A percentile compares a stretch with the other conserved stretches of the same genome.
Conservation (phyloP, 2,329 filamentous ascomycete genomes). For the Talaromyces sp. region DNA sequence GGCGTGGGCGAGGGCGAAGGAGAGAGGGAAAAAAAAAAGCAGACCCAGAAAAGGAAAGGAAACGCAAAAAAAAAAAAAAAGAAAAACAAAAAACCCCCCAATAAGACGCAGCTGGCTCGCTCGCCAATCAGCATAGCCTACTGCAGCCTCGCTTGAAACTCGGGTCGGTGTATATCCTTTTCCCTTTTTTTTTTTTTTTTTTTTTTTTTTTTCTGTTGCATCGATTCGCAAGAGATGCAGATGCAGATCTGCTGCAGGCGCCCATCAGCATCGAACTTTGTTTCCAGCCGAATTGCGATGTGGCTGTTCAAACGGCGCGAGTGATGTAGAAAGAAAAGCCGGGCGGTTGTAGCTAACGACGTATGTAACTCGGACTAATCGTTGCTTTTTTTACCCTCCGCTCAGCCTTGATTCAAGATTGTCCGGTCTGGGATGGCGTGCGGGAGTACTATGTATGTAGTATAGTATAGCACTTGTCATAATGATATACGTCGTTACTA, state of each 20-base stretch:
- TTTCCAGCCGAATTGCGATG: background rate
- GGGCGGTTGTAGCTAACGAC: too few species aligned
- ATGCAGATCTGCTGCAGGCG: background rate
- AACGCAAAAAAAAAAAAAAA: background rate
- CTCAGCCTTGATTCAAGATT: background rate
- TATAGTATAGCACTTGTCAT: background rate
- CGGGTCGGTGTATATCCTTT: background rate
- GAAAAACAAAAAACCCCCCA: background rate
- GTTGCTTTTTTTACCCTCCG: slow-evolving; percentile 1
- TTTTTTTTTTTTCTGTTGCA: background rate
- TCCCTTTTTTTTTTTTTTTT: background rate
- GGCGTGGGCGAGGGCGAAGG: background rate
- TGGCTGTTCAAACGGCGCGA: background rate
- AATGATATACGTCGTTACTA: background rate
- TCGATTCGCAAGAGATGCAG: too few species aligned
- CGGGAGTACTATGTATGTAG: background rate
- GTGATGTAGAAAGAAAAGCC: too few species aligned
- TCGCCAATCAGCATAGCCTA: background rate
- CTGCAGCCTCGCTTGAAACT: slow-evolving; percentile 1
- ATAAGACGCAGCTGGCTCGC: background rate
- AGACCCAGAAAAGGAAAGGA: background rate
- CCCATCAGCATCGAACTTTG: background rate
- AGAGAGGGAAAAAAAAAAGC: background rate
- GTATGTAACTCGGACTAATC: background rate
- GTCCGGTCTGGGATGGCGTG: background rate